Conservation (phyloP, 2,329 filamentous ascomycete genomes). For the Zymoseptoria tritici region DNA sequence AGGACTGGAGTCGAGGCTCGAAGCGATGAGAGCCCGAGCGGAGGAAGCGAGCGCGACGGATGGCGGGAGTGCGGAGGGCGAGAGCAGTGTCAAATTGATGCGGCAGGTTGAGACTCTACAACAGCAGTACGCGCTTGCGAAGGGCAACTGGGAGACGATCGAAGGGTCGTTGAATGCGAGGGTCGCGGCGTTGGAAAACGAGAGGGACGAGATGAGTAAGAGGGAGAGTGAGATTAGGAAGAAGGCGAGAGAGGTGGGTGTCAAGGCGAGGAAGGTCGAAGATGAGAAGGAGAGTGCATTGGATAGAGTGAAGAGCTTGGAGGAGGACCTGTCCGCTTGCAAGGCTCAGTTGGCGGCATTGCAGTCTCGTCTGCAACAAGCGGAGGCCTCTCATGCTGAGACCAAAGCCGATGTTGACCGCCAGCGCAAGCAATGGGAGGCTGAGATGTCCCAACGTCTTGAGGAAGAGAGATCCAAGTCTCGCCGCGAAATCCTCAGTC, state of each 20-base stretch:
- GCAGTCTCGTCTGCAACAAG: constrained; percentile 56
- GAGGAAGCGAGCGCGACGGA: constrained; percentile 72
- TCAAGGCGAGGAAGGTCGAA: constrained; percentile 61
- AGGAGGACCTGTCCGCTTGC: constrained; percentile 56
- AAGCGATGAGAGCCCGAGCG: constrained; percentile 73
- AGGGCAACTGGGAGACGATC: constrained; percentile 96
- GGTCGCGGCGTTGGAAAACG: constrained; percentile 72
- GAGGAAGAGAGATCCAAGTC: constrained; percentile 59
- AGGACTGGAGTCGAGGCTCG: constrained; percentile 78
- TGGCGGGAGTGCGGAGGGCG: constrained; percentile 58
- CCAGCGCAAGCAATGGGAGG: constrained; percentile 53
- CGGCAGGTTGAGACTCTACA: constrained; percentile 93
- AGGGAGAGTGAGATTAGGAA: constrained; percentile 81
- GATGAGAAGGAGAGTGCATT: constrained; percentile 71
- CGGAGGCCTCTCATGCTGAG: constrained; percentile 56
- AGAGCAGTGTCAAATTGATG: constrained; percentile 57
- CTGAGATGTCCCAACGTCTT: constrained; percentile 49
- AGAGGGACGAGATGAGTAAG: constrained; percentile 76
- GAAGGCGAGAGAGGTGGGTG: constrained; percentile 78
- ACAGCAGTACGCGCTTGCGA: constrained; percentile 87
- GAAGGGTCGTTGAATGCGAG: constrained; percentile 77
- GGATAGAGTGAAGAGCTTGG: constrained; percentile 55
- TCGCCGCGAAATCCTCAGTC: constrained; percentile 36
- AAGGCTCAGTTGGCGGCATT: constrained; percentile 55
- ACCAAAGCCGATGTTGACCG: constrained; percentile 49